Percentiles rank a stretch among this genome's conserved stretches.
phyloP scores from a whole-genome alignment of 2,329 filamentous ascomycete species.

The Biscogniauxia mediterranea region DNA sequence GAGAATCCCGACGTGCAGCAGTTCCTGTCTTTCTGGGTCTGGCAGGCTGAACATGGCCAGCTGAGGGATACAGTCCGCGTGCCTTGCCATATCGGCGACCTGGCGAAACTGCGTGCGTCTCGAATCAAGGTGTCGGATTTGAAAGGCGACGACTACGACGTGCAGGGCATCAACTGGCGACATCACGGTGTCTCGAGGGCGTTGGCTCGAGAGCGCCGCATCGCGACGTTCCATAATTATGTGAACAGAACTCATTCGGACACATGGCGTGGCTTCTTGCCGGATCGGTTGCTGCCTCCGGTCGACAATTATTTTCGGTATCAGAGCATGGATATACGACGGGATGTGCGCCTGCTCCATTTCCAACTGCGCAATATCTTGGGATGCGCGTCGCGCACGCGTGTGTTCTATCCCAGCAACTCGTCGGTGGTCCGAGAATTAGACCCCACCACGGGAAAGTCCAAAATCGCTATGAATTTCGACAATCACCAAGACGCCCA shows the following conservation, averaged over 20 bases:
- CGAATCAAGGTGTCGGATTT: conserved; percentile 45
- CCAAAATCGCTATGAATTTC: conserved; percentile 46
- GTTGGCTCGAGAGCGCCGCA: conserved; percentile 47
- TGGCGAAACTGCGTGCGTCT: conserved; percentile 16
- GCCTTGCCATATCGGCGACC: conserved; percentile 14
- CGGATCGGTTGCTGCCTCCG: conserved; percentile 37
- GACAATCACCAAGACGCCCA: conserved; percentile 39
- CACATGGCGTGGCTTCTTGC: conserved; percentile 32
- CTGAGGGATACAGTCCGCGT: conserved; percentile 30
- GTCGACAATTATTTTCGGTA: conserved; percentile 57
- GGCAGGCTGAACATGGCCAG: conserved; percentile 25
- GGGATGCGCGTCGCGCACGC: conserved; percentile 53
- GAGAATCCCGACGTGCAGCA: conserved; percentile 49
- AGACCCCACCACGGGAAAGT: conserved; percentile 48
- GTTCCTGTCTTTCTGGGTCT: conserved; percentile 51
- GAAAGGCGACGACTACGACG: conserved; percentile 53
- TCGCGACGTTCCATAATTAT: conserved; percentile 55
- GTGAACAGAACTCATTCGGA: conserved; percentile 51
- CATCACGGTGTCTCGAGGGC: conserved; percentile 49
- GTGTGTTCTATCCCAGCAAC: conserved; percentile 55
- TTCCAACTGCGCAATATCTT: conserved; percentile 66
- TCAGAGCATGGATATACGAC: conserved; percentile 53
- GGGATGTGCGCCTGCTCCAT: conserved; percentile 56
- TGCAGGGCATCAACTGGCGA: conserved; percentile 60
- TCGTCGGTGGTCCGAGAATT: conserved; percentile 48